These are phyloP conservation scores for Colletotrichum somersetense DNA, from an alignment of 2,329 filamentous ascomycete species.

Conservation along the genomic window DNA sequence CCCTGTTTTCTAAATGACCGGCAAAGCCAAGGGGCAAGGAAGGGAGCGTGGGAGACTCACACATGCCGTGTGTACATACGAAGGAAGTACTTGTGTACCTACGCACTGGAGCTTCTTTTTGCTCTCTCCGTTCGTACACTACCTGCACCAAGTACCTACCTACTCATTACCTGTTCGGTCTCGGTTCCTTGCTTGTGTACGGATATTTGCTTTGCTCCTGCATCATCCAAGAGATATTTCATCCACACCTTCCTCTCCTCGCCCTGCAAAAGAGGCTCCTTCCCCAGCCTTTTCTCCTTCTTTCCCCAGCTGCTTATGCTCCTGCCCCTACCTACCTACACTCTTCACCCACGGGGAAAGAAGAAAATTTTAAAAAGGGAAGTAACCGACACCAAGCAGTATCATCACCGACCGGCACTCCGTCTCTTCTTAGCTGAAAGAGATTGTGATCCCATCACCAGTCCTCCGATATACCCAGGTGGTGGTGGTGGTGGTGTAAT, in stretches of 20 bases:
- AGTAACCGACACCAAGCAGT: not conserved
- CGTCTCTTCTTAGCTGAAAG: constrained; percentile 22
- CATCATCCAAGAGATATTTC: constrained; percentile 37
- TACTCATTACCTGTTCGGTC: constrained; percentile 20
- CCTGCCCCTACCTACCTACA: constrained; percentile 2
- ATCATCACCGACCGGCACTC: not conserved
- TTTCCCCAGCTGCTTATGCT: constrained; percentile 25
- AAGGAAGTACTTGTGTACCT: too few species aligned
- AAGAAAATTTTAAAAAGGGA: not conserved
- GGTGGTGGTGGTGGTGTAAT: not conserved
- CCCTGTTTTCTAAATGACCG: constrained; percentile 39
- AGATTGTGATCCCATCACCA: not conserved
- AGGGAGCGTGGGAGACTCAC: not conserved
- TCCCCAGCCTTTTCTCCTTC: constrained; percentile 32
- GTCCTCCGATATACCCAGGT: not conserved
- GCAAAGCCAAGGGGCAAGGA: constrained; percentile 9
- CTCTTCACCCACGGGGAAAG: constrained; percentile 21
- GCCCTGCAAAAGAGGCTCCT: not conserved
- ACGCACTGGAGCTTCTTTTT: too few species aligned
- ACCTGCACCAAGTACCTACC: not conserved
- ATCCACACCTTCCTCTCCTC: constrained; percentile 26
- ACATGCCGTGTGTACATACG: not conserved
- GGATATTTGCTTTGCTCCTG: not conserved
- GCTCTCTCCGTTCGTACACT: not conserved
- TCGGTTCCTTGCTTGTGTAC: constrained; percentile 6